These are phyloP conservation scores for Ceratocystis alfenasii DNA, from an alignment of 2,329 filamentous ascomycete species.

Conservation along the genomic window DNA sequence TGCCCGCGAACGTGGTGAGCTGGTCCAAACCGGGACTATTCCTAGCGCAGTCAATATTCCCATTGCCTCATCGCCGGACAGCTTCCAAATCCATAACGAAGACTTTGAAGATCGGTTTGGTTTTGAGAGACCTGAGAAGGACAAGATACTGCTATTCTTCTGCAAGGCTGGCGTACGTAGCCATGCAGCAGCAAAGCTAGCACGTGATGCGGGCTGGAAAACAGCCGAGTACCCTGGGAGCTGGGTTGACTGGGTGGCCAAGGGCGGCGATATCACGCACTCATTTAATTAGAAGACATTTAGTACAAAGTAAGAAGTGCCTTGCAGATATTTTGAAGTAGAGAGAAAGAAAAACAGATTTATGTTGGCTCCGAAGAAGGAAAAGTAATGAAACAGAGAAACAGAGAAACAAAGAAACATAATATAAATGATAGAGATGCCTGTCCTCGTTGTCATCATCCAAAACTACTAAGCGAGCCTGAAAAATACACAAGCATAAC, in stretches of 20 bases:
- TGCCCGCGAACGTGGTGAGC: slow-evolving; percentile 61
- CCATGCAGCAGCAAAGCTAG: slow-evolving; percentile 62
- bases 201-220: slow-evolving; percentile 63
- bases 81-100: slow-evolving; percentile 59
- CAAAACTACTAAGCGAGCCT: neutral
- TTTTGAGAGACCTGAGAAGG: slow-evolving; percentile 51
- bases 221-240: slow-evolving; percentile 63
- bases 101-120: slow-evolving; percentile 79
- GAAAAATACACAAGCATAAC: neutral
- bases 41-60: slow-evolving; percentile 76
- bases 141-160: slow-evolving; percentile 67
- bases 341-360: neutral
- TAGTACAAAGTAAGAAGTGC: neutral
- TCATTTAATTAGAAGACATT: slow-evolving; percentile 16
- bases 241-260: slow-evolving; percentile 71
- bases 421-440: neutral
- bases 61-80: slow-evolving; percentile 62
- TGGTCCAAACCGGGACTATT: slow-evolving; percentile 54
- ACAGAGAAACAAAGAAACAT: neutral
- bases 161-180: slow-evolving; percentile 86
- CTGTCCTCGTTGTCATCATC: neutral
- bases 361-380: neutral
- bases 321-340: neutral
- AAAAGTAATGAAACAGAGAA: neutral
- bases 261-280: slow-evolving; percentile 43